Conservation (phyloP, 768 basidiomycete species). For the Suillus placidus region DNA sequence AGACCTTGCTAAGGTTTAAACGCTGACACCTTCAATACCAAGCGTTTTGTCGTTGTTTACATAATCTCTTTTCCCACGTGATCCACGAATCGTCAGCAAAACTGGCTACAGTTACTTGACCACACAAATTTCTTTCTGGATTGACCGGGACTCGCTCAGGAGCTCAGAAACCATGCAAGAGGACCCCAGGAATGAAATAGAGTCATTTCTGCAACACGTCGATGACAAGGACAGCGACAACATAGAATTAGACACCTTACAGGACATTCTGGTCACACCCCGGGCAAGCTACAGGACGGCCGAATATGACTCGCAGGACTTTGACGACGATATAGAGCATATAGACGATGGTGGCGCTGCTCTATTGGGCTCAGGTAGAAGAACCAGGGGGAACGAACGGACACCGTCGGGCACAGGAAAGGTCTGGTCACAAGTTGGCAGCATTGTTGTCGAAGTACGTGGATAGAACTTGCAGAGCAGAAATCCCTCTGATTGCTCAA, state of each 20-base stretch:
- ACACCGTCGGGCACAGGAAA: slow-evolving; percentile 15
- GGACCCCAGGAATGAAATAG: not conserved
- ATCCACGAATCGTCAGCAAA: slow-evolving; percentile 5
- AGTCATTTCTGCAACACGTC: not conserved
- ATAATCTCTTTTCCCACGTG: slow-evolving; percentile 30
- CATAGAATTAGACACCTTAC: slow-evolving; percentile 40
- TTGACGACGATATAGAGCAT: slow-evolving; percentile 34
- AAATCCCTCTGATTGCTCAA: slow-evolving; percentile 12
- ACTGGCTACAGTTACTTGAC: not conserved
- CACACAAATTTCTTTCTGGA: not conserved
- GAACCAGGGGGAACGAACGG: slow-evolving; percentile 31
- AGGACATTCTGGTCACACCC: slow-evolving; percentile 28
- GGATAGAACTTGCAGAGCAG: not conserved
- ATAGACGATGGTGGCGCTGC: slow-evolving; percentile 47
- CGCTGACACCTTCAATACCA: slow-evolving; percentile 28
- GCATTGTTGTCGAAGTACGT: slow-evolving; percentile 74
- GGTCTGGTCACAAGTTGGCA: slow-evolving; percentile 57
- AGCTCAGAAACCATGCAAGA: not conserved
- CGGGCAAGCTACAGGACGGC: slow-evolving; percentile 18
- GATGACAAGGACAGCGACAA: slow-evolving; percentile 8
- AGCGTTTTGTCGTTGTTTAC: slow-evolving; percentile 32
- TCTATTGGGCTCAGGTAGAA: slow-evolving; percentile 42
- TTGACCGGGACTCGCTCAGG: not conserved
- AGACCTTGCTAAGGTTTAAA: slow-evolving; percentile 27
- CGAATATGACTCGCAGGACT: slow-evolving; percentile 37